Evolutionary conservation across 208 protist species (phyloP).

Genomic region (Phytomonas sp.): DNA sequence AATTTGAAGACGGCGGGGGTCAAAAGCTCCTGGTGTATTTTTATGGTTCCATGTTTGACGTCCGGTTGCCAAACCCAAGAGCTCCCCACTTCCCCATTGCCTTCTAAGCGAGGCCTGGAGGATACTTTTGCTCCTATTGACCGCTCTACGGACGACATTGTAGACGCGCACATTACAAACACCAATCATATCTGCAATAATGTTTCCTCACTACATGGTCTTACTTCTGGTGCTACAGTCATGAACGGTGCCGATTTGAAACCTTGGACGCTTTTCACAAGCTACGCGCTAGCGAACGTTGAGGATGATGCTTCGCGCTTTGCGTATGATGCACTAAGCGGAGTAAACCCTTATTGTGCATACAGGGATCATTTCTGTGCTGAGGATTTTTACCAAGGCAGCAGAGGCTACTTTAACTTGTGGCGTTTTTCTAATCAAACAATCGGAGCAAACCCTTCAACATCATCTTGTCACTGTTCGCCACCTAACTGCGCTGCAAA

Average conservation of each 20-base stretch:
- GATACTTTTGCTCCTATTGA: neutral
- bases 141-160: neutral
- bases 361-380: neutral
- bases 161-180: neutral
- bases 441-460: neutral
- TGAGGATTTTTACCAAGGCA: neutral
- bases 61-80: neutral
- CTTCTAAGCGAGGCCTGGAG: neutral
- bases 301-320: neutral
- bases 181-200: neutral
- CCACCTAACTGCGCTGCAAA: slow-evolving; percentile 2
- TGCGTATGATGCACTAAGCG: neutral
- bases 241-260: neutral
- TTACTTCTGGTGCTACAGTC: neutral
- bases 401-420: neutral
- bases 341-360: neutral
- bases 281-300: neutral
- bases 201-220: neutral
- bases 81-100: too few relatives aligned
- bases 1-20: neutral
- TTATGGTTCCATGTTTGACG: neutral
- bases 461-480: neutral
- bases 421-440: neutral
- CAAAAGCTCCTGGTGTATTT: neutral
- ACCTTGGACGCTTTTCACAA: neutral